Evolutionary conservation across 2,329 filamentous ascomycete genomes (phyloP), one percentile per base, ranked within the genome.

Genomic region (Fusarium tricinctum): DNA sequence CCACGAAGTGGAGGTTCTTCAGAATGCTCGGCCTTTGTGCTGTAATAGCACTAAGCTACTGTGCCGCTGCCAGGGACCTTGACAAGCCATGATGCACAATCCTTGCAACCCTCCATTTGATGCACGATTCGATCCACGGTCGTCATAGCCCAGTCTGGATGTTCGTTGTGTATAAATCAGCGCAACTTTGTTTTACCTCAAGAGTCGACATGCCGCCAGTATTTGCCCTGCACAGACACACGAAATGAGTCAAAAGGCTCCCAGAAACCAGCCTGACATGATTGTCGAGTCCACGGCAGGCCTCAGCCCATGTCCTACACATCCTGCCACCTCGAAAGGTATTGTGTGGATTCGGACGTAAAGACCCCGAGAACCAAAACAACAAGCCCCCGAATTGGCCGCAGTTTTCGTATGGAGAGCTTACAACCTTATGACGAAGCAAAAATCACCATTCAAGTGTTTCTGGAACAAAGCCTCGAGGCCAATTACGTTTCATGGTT

Each of bases 1-100:
- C 4, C 35, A 38, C 35, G 35, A 38, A 58, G 56, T 38, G 57
- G 56, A 46, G 53, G 55, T 51, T 46, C 46, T 54, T 50, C 33
- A 50, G 17, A 28, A 43, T 57, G 51, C 61, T 58, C 39, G 47
- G 42, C 38, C 43, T 54, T 30, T 28, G 38, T 42, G 22, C 30
- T 28, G 30, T 12, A 22, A 54, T 45, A 40, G 47, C 44, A 23
- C 19, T 39, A 50, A 58, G 42, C 60, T 70, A 66, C 63, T 54
- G 57, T 73, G 58, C 61, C 63, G 63, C 50, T 64, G 63, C 63
- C 58, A 68, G 71, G 71, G 61, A 64, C 57, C 53, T 58, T 58
- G 66, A 54, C 69, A 71, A 56, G 59, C 47, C 50, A 67, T 60
- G 47, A 69, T 61, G 67, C 49, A 59, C 28, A 46, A 63, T 56